Conservation (phyloP, 148 eudicot genomes). For the Linanthus parryae region DNA sequence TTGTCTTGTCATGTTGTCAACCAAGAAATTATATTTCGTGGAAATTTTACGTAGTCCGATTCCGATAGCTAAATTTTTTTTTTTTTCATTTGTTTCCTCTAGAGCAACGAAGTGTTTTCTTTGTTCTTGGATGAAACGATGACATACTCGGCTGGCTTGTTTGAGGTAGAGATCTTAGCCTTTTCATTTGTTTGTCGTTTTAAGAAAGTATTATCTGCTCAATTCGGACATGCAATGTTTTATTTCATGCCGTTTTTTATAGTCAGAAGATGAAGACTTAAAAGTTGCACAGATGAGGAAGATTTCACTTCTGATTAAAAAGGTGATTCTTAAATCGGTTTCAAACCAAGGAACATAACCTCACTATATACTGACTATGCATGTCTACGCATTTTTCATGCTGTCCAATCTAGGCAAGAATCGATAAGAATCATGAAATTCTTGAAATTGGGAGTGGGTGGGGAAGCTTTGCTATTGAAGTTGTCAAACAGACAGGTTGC, state of each 20-base stretch:
- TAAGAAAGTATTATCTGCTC: neutral
- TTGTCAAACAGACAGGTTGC: conserved; percentile 79
- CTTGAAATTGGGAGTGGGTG: conserved; percentile 95
- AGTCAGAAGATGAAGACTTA: conserved; percentile 76
- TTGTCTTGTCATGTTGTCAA: neutral
- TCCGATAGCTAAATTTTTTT: too few relatives aligned
- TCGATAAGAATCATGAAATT: conserved; percentile 55
- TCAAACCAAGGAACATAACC: too few relatives aligned
- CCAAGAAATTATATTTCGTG: too few relatives aligned
- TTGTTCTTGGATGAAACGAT: conserved; percentile 92
- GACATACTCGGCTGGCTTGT: conserved; percentile 82
- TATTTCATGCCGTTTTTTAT: neutral
- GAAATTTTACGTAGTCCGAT: too few relatives aligned
- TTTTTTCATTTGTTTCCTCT: conserved; percentile 13
- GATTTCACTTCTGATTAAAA: conserved; percentile 49
- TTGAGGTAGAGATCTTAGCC: conserved; percentile 1
- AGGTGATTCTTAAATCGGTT: conserved; percentile 25
- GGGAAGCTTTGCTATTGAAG: conserved; percentile 94
- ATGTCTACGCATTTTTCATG: neutral
- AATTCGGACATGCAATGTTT: neutral
- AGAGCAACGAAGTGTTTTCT: conserved; percentile 91
- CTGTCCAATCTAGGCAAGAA: conserved; percentile 44
- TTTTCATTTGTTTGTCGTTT: neutral
- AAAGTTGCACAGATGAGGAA: conserved; percentile 74
- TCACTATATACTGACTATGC: too few relatives aligned